These are phyloP conservation scores for Porogramme epimiltina DNA, from an alignment of 1,284 basidiomycete genomes.

Conservation along the genomic window DNA sequence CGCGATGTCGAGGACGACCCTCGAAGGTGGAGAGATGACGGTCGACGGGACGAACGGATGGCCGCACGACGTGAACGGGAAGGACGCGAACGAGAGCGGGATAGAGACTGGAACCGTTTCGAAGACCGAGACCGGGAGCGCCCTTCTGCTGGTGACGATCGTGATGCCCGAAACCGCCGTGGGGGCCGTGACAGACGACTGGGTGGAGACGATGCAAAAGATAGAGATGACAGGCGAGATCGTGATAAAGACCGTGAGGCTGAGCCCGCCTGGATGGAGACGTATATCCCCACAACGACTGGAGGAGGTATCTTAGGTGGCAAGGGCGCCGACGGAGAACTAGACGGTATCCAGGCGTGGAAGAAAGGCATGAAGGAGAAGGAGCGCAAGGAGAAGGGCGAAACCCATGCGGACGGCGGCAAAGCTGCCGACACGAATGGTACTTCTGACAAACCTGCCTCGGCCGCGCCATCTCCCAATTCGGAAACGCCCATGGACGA, in stretches of 20 bases:
- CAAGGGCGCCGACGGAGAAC: conserved; percentile 59
- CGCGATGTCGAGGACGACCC: conserved; percentile 61
- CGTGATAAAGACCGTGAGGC: conserved; percentile 70
- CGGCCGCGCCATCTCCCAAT: conserved; percentile 30
- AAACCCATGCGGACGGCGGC: conserved; percentile 25
- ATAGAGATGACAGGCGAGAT: conserved; percentile 49
- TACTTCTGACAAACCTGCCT: conserved; percentile 1
- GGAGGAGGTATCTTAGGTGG: conserved; percentile 65
- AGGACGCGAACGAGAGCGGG: conserved; percentile 40
- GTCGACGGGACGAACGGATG: conserved; percentile 73
- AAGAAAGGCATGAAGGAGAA: conserved; percentile 87
- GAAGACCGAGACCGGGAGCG: conserved; percentile 53
- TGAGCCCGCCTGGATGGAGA: conserved; percentile 91
- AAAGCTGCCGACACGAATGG: conserved; percentile 30
- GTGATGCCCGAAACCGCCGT: conserved; percentile 62
- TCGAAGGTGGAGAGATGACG: conserved; percentile 76
- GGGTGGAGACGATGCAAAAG: conserved; percentile 56
- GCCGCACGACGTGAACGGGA: conserved; percentile 57
- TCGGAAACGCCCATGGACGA: conserved; percentile 61
- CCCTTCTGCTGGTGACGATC: conserved; percentile 67
- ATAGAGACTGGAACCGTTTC: conserved; percentile 34
- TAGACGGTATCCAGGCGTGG: conserved; percentile 89
- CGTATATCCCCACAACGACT: conserved; percentile 69
- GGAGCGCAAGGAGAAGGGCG: conserved; percentile 59
- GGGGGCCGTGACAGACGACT: conserved; percentile 59